These are phyloP conservation scores for Trifolium pratense DNA, from an alignment of 306 rosid species.

Conservation along the genomic window DNA sequence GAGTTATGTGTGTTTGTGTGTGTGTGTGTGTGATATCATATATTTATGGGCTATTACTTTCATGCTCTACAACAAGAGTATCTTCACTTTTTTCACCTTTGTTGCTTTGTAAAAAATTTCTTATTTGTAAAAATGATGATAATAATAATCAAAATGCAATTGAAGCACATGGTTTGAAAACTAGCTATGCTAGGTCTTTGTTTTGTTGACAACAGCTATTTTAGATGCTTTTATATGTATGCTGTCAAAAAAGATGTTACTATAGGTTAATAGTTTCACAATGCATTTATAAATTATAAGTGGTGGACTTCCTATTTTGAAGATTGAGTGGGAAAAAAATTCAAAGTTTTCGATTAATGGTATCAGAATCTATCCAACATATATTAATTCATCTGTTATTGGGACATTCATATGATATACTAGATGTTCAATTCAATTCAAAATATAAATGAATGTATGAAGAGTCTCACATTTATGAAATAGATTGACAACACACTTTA, in stretches of 20 bases:
- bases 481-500: too few relatives aligned
- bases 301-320: neutral
- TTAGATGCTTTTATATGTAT: conserved; percentile 1
- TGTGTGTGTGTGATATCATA: neutral
- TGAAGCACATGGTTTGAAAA: neutral
- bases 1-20: neutral
- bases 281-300: neutral
- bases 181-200: neutral
- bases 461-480: too few relatives aligned
- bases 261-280: neutral
- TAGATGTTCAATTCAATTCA: too few relatives aligned
- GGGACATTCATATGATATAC: too few relatives aligned
- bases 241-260: conserved; percentile 4
- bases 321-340: neutral
- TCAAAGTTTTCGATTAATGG: neutral
- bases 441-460: too few relatives aligned
- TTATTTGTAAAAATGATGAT: neutral
- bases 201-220: conserved; percentile 19
- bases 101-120: neutral
- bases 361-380: neutral
- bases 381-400: neutral
- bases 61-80: conserved; percentile 2
- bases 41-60: conserved; percentile 4
- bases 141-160: neutral
- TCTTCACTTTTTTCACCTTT: conserved; percentile 3